phyloP scores from a whole-genome alignment of 1,139 yeast genomes.

The Nematodospora anomalae region DNA sequence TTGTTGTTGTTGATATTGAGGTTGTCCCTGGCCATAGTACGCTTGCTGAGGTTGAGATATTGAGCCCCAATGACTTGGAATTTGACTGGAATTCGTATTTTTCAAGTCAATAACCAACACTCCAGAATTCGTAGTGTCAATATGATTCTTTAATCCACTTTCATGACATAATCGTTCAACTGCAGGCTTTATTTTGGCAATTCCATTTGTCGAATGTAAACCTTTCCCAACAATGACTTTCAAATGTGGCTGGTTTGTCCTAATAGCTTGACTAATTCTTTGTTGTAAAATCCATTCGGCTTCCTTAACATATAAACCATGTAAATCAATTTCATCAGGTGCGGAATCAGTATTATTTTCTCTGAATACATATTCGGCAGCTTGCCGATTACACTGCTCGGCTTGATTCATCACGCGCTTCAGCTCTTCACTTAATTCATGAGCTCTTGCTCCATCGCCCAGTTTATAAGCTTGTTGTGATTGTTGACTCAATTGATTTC shows the following conservation, averaged over 20 bases:
- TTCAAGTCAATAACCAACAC: slow-evolving; percentile 70
- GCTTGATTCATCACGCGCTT: slow-evolving; percentile 60
- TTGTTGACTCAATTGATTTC: slow-evolving; percentile 56
- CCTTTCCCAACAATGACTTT: slow-evolving; percentile 95
- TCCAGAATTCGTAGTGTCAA: slow-evolving; percentile 75
- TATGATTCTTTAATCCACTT: slow-evolving; percentile 56
- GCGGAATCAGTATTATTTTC: slow-evolving; percentile 86
- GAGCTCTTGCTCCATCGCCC: slow-evolving; percentile 76
- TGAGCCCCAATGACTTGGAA: slow-evolving; percentile 52
- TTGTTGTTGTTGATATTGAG: slow-evolving; percentile 30
- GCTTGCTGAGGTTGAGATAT: slow-evolving; percentile 30
- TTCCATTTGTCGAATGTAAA: slow-evolving; percentile 73
- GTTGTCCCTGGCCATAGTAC: slow-evolving; percentile 28
- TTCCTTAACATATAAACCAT: slow-evolving; percentile 87
- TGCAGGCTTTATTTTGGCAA: slow-evolving; percentile 89
- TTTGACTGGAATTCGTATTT: slow-evolving; percentile 36
- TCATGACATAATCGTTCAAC: slow-evolving; percentile 74
- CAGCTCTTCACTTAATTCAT: slow-evolving; percentile 68
- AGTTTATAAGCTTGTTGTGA: slow-evolving; percentile 74
- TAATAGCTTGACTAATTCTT: slow-evolving; percentile 66
- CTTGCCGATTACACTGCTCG: slow-evolving; percentile 69
- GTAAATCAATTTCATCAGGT: slow-evolving; percentile 85
- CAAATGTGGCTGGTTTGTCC: slow-evolving; percentile 56
- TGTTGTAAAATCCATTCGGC: slow-evolving; percentile 76
- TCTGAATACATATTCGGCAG: slow-evolving; percentile 87